These are phyloP conservation scores for Phialophora verrucosa DNA, from an alignment of 2,329 filamentous ascomycete genomes.

Conservation along the genomic window DNA sequence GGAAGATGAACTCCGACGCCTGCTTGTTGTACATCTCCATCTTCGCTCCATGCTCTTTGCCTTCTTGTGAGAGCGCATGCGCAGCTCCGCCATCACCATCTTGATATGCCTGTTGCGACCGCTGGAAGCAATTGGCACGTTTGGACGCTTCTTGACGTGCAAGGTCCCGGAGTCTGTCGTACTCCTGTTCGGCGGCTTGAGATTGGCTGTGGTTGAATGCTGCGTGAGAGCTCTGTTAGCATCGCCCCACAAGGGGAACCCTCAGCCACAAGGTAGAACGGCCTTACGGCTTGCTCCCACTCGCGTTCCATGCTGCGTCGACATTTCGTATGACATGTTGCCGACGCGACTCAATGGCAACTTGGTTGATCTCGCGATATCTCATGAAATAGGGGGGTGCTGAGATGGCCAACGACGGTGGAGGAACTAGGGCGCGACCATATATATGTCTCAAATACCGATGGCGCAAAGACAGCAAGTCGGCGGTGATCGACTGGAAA, in stretches of 20 bases:
- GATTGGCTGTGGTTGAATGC: slow-evolving; percentile 77
- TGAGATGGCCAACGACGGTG: not conserved
- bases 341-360: not conserved
- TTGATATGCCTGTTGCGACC: slow-evolving; percentile 80
- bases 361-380: not conserved
- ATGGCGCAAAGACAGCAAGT: not conserved
- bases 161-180: slow-evolving; percentile 84
- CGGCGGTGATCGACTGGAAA: not conserved
- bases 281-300: slow-evolving; percentile 38
- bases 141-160: slow-evolving; percentile 81
- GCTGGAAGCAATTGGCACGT: slow-evolving; percentile 77
- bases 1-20: slow-evolving; percentile 92
- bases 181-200: slow-evolving; percentile 77
- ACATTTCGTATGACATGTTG: slow-evolving; percentile 51
- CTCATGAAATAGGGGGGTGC: not conserved
- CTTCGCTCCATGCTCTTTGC: slow-evolving; percentile 79
- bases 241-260: not conserved
- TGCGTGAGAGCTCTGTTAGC: slow-evolving; percentile 44
- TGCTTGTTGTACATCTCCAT: slow-evolving; percentile 91
- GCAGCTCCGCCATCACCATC: slow-evolving; percentile 82
- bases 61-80: slow-evolving; percentile 81
- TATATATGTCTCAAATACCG: not conserved
- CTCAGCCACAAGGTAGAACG: not conserved
- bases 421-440: not conserved
- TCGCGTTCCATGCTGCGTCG: slow-evolving; percentile 45